Base-by-base conservation (phyloP, 2,329 filamentous ascomycete genomes). In the Claviceps quebecensis region DNA sequence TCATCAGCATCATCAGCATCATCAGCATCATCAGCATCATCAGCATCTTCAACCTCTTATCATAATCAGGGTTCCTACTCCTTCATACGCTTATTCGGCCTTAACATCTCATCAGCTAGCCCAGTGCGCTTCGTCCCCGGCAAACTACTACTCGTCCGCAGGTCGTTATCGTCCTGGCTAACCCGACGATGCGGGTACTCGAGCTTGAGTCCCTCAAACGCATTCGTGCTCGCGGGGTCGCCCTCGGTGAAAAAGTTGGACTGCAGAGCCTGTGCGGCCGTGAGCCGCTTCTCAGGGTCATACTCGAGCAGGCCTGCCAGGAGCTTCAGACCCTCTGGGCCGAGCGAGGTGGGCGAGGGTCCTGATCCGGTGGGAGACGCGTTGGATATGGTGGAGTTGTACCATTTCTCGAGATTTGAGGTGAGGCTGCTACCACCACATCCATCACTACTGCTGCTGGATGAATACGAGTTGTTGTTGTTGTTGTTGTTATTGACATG, bases 161-260 rank as follows among this genome's bases (percentile, higher is more conserved):
- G 96, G 66, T 97, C 93, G 60, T 95, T 95, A 64, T 96, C 89
- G 61, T 98, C 93, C 60, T 94, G 84, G 59, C 86, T 95, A 41
- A 98, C 90, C 47, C 91, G 80, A 7, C 93, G 78, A 61, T 89
- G 83, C 0, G 93, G 93, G 65, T 98, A 98, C 61, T 93, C 87
- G 56, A 81, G 81, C 67, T 88, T 87, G 49, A 89, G 76, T 0
- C 90, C 89, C 61, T 95, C 88, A 59, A 98, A 98, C 63, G 89
- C 96, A 63, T 95, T 93, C 40, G 81, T 76, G 41, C 78, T 84
- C 17, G 93, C 79, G 54, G 81, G 80, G 22, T 86, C 83, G 2
- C 83, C 83, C 60, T 81, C 82, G 37, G 73, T 78, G 65, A 98
- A 98, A 67, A 96, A 97, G 0, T 86, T 81, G 59, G 96, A 90